Percentiles rank a stretch among this genome's conserved stretches.
Evolutionary conservation across 768 basidiomycete genomes (phyloP).

Genomic region (Podaxis carcinomalis): DNA sequence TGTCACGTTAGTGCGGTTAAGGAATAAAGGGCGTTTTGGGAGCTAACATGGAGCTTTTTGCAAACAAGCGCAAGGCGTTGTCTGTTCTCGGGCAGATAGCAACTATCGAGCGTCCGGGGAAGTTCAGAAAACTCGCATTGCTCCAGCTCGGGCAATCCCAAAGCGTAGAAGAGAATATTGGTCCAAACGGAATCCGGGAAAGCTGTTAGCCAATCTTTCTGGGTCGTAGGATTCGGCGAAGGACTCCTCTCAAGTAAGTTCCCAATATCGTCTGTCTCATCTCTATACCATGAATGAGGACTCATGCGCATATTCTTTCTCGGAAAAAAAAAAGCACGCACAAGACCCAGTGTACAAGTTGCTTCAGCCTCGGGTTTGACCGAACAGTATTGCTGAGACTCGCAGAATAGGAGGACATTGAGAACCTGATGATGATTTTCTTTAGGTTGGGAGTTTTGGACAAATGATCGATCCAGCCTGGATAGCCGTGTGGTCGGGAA

Average conservation of each 20-base stretch:
- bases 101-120: background rate
- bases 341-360: background rate
- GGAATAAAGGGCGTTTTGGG: background rate
- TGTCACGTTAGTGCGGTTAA: background rate
- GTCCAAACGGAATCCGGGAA: background rate
- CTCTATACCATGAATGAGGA: background rate
- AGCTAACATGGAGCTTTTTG: slow-evolving; percentile 3
- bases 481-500: background rate
- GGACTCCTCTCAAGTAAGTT: background rate
- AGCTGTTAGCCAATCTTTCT: background rate
- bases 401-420: no score
- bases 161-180: slow-evolving; percentile 2
- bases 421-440: background rate
- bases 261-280: background rate
- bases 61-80: background rate
- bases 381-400: background rate
- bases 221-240: background rate
- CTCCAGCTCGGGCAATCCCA: slow-evolving; percentile 3
- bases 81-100: background rate
- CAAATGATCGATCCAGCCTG: background rate
- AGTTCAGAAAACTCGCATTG: background rate
- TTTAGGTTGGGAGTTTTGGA: background rate
- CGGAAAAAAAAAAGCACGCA: background rate
- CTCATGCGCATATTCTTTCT: background rate
- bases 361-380: background rate